phyloP scores from a whole-genome alignment of 129 eudicot genomes.

The Silybum marianum region DNA sequence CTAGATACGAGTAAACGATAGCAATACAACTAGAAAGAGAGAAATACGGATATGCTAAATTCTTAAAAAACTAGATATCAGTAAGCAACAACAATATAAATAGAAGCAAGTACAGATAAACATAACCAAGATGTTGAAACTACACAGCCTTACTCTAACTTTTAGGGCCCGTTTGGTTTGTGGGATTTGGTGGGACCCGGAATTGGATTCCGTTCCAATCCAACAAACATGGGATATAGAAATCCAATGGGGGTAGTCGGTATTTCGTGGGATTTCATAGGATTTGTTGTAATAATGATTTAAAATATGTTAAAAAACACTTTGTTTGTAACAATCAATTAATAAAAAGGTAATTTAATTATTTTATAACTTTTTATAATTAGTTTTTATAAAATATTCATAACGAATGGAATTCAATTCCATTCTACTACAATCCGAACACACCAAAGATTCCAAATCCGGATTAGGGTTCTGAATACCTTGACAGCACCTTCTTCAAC shows the following conservation, averaged over 20 bases:
- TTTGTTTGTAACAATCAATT: background rate
- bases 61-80: background rate
- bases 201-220: background rate
- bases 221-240: background rate
- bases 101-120: background rate
- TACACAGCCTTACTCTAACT: background rate
- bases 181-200: background rate
- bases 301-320: background rate
- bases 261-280: background rate
- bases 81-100: background rate
- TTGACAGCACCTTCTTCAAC: slow-evolving; percentile 64
- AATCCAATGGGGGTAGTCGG: background rate
- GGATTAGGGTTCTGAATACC: slow-evolving; percentile 27
- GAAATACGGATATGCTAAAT: background rate
- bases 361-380: no score
- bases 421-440: background rate
- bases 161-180: background rate
- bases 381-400: background rate
- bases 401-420: background rate
- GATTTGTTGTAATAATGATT: background rate
- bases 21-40: background rate
- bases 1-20: background rate
- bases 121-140: background rate
- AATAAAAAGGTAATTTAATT: background rate
- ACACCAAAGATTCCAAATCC: background rate